Base-by-base conservation (phyloP, 768 basidiomycete species). In the Suillus cothurnatus region DNA sequence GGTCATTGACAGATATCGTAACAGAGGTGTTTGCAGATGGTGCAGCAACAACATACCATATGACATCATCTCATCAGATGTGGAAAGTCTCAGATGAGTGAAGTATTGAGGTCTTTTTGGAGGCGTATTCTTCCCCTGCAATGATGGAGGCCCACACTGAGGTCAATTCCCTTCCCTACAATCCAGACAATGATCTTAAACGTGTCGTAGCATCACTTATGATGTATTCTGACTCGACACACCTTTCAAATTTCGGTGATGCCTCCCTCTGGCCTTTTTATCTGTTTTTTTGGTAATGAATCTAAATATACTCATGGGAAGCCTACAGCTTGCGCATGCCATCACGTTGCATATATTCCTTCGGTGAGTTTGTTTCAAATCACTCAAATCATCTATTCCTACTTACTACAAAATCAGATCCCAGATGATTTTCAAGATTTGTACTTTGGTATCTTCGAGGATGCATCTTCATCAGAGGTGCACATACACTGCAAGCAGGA, bases 171-270 rank as follows among this genome's bases (percentile, higher is more conserved):
- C 62, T 65, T 52, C 69, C 66, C 26, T 17, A 49, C 3, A 57
- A 65, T 19, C 64, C 64, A 7, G 64, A 59, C 3, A 58, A 68
- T 50, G 6, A 64, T n/a, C 60, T 67, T 4, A 67, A 73, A 49
- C 34, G 56, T 6, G 66, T 68, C 12, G 61, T 74, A 17, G 66
- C 67, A 2, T 57, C 66, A 3, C 52, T 72, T 28, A 71, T 72
- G 71, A 34, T 69, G 28, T 73, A 71, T 66, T 74, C 73, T 0
- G 72, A 74, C 52, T 58, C 64, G 0, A 74, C 73, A 2, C 72
- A 73, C 57, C 71, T 73, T 8, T 62, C 71, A 0, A 64, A 64
- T 28, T 74, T 67, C 21, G 59, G 68, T 1, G 55, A 64, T 47
- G 61, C 65, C 3, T 57, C 63, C 0, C 39, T 71, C 6, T 71